Base-by-base conservation (phyloP, 2,329 filamentous ascomycete species). In the Stachybotrys elegans region DNA sequence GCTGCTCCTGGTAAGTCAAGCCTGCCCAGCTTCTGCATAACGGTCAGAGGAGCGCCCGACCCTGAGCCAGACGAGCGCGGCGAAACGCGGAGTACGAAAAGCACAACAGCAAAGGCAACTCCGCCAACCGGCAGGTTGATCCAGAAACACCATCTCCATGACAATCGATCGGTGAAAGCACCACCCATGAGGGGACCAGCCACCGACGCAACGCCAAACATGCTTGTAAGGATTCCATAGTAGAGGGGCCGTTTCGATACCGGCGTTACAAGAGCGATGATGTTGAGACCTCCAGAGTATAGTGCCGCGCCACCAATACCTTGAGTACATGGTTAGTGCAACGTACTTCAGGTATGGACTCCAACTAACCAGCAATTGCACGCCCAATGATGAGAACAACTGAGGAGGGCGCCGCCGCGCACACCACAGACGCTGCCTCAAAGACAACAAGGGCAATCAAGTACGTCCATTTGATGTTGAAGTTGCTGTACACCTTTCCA, bases 1-100 rank as follows among this genome's bases (percentile, higher is more conserved):
- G 73, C 48, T 12, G 74, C 76, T 13, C 79, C 79, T 3, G 78
- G 54, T 0, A 73, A 69, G 47, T 81, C 77, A 22, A 80, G 59
- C 2, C 72, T 69, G 48, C 37, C 77, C 48, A 17, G 40, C 45
- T 2, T 39, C 25, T 9, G 49, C 48, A 8, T 55, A 43, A 9
- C 47, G 36, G 25, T 61, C 43, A 29, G 25, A 14, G 25, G 25
- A 9, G 25, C 25, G 20, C 16, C 19, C 35, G 6, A 7, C 35
- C 21, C 7, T 21, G 7, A 7, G 35, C 13, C 13, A 8, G 9
- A 20, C 35, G 7, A 6, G 7, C 16, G n/a, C n/a, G n/a, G n/a
- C n/a, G 16, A 19, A 12, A 9, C 21, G 8, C 14, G 8, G 34
- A 52, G 47, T 22, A 60, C 40, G 17, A 51, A 25, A 27, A 62